Conservation (phyloP, 2,329 filamentous ascomycete genomes). For the Lachnellula arida region DNA sequence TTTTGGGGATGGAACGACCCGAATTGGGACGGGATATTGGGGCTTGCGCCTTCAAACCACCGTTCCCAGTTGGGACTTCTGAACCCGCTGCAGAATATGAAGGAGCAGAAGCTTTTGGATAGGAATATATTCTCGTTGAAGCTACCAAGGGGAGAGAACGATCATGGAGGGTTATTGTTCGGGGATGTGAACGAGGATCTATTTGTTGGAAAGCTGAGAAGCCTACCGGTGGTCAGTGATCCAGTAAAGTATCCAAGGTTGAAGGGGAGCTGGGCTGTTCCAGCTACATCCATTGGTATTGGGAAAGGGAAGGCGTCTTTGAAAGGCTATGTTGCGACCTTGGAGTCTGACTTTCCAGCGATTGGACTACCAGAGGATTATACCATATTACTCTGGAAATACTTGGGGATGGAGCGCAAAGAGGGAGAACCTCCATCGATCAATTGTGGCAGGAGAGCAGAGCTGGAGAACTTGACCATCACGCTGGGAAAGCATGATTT, state of each 20-base stretch:
- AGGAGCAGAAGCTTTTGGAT: slow-evolving; percentile 1
- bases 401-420: slow-evolving; percentile 1
- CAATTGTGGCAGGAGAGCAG: slow-evolving; percentile 1
- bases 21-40: slow-evolving; percentile 6
- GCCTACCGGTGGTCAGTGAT: background rate
- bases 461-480: slow-evolving; percentile 4
- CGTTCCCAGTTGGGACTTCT: background rate
- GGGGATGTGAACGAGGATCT: slow-evolving; percentile 6
- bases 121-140: slow-evolving; percentile 9
- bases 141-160: background rate
- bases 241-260: background rate
- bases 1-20: background rate
- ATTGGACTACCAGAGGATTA: slow-evolving; percentile 6
- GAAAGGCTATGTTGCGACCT: slow-evolving; percentile 3
- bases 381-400: background rate
- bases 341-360: slow-evolving; percentile 6
- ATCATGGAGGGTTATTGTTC: slow-evolving; percentile 7
- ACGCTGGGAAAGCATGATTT: slow-evolving; percentile 5
- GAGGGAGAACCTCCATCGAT: slow-evolving; percentile 1
- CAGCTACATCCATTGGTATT: slow-evolving; percentile 1
- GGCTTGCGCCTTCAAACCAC: slow-evolving; percentile 3
- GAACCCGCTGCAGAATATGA: slow-evolving; percentile 5
- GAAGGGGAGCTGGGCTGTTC: slow-evolving; percentile 3
- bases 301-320: background rate
- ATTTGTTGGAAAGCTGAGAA: slow-evolving; percentile 7